Percentiles rank a stretch among this genome's conserved stretches.
Conservation (phyloP, 2,329 filamentous ascomycete genomes). For the Aspergillus arachidicola region DNA sequence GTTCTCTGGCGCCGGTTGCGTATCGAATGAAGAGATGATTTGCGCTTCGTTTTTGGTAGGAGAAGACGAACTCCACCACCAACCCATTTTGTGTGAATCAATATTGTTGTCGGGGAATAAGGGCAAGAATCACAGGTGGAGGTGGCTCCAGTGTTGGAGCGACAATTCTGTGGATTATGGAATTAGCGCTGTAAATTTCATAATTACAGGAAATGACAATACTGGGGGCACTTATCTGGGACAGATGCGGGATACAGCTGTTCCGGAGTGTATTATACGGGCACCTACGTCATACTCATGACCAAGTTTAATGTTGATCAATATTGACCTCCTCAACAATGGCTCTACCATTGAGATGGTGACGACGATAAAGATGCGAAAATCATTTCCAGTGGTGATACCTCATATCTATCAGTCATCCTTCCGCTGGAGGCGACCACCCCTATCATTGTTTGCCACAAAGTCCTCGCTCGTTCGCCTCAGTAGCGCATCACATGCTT, state of each 20-base stretch:
- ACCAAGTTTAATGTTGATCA: background rate
- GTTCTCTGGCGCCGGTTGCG: conserved; percentile 9
- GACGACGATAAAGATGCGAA: conserved; percentile 25
- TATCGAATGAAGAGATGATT: conserved; percentile 17
- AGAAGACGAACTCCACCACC: conserved; percentile 46
- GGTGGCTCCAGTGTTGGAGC: background rate
- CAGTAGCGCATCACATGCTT: conserved; percentile 43
- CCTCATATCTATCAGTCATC: conserved; percentile 8
- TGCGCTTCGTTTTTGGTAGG: conserved; percentile 30
- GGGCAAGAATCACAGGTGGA: background rate
- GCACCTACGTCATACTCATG: background rate
- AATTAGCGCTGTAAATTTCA: conserved; percentile 1
- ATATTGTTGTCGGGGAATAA: background rate
- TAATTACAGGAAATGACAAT: background rate
- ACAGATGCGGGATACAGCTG: too few relatives aligned
- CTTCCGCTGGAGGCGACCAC: conserved; percentile 8
- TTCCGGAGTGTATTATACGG: background rate
- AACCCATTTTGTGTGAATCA: conserved; percentile 44
- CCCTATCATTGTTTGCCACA: background rate
- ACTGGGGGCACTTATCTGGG: background rate
- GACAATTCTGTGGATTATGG: background rate
- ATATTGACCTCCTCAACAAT: background rate
- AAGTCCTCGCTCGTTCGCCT: background rate
- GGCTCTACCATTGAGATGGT: background rate
- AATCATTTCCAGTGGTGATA: conserved; percentile 13